phyloP scores from a whole-genome alignment of 257 asterid genomes.

The Ligustrum vulgare region DNA sequence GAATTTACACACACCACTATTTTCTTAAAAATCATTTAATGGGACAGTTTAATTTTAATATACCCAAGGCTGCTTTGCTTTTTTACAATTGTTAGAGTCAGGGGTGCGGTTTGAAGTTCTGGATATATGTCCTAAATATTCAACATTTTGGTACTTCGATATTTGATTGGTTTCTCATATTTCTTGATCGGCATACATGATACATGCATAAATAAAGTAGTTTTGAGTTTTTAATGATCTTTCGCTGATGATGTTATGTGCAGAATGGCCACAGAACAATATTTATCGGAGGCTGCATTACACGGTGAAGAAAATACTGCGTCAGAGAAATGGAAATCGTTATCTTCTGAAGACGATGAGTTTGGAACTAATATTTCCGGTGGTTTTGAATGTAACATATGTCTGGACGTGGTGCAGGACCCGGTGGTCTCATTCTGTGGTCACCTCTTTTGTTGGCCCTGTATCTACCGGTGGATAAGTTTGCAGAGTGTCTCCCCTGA shows the following conservation, averaged over 20 bases:
- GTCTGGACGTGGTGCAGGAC: conserved; percentile 65
- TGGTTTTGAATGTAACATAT: conserved; percentile 77
- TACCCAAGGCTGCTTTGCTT: not conserved
- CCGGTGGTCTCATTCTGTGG: conserved; percentile 85
- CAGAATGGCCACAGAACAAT: conserved; percentile 37
- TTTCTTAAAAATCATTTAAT: not conserved
- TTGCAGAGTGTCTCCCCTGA: conserved; percentile 30
- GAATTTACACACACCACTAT: not conserved
- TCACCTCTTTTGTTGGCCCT: conserved; percentile 88
- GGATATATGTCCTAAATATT: too few species aligned
- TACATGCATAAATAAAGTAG: not conserved
- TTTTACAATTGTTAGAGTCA: not conserved
- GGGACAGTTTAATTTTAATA: not conserved
- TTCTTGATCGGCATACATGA: not conserved
- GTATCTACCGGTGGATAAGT: conserved; percentile 76
- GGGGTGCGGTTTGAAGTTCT: not conserved
- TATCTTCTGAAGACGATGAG: conserved; percentile 24
- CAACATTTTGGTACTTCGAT: not conserved
- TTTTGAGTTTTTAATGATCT: not conserved
- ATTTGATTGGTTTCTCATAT: not conserved
- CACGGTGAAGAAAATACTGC: conserved; percentile 27
- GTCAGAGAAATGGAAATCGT: conserved; percentile 34
- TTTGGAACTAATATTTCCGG: conserved; percentile 35
- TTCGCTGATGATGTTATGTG: conserved; percentile 3
- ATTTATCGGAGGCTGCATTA: conserved; percentile 27